A percentile compares a stretch with the other conserved stretches of the same genome.
phyloP scores from a whole-genome alignment of 2,329 filamentous ascomycete species.

The Colletotrichum coccodes region DNA sequence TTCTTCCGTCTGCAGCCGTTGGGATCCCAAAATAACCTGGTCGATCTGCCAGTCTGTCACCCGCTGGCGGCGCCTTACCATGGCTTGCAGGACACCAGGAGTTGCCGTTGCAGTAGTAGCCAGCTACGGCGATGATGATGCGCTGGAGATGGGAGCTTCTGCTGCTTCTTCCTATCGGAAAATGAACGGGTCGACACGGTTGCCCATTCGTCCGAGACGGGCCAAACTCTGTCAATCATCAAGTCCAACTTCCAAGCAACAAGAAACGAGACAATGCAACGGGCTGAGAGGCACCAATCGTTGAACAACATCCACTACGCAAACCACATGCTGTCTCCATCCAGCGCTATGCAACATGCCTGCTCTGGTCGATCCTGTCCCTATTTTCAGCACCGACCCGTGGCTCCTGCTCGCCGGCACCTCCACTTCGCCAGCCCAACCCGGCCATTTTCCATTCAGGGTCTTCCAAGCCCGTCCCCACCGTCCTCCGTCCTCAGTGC shows the following conservation, averaged over 20 bases:
- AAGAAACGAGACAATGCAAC: background rate
- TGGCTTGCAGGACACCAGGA: background rate
- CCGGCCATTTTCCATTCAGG: constrained; percentile 21
- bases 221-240: background rate
- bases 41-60: background rate
- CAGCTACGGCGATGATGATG: constrained; percentile 9
- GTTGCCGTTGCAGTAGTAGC: constrained; percentile 1
- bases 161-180: background rate
- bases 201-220: background rate
- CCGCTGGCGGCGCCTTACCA: background rate
- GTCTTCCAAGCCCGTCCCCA: constrained; percentile 23
- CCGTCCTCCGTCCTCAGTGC: background rate
- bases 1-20: constrained; percentile 12
- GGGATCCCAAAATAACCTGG: constrained; percentile 9
- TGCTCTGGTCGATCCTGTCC: constrained; percentile 26
- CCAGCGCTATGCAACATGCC: constrained; percentile 22
- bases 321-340: background rate
- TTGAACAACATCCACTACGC: background rate
- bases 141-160: background rate
- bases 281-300: background rate
- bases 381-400: constrained; percentile 31
- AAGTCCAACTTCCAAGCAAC: background rate
- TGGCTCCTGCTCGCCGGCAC: constrained; percentile 2
- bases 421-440: constrained; percentile 17
- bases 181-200: background rate